Evolutionary conservation across 2,329 filamentous ascomycete genomes (phyloP), one percentile per base, ranked within the genome.

Genomic region (Venturia carpophila): DNA sequence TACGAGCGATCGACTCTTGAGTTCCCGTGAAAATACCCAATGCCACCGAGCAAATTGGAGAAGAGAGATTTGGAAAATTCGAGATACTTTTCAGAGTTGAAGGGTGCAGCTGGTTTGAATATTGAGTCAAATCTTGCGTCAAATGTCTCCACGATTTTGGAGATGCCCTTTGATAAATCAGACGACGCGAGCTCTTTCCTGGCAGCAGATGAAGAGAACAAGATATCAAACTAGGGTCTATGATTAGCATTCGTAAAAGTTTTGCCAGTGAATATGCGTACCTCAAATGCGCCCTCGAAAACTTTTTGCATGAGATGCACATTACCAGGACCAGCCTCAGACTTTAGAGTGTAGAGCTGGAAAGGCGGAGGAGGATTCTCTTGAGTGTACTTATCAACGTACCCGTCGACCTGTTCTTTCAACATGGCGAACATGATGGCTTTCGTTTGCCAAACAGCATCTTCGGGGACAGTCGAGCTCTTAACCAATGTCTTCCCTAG

Each of bases 11-110:
- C 93, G 63, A 96, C 90, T 30, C 96, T 78, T 39, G 90, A 87
- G 63, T 92, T 82, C 42, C 94, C 94, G 70, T 94, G 82, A 77
- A 97, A 97, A 77, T 95, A 97, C 4, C 93, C 92, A 68, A 97
- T 88, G 42, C 94, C 93, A 65, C 93, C 93, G 37, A 96, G 81
- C 41, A 97, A 80, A 73, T 97, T 97, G 3, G 92, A 96, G 69
- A 97, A 88, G 82, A 97, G 88, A 69, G 86, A 90, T 74, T 90
- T 88, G 66, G 87, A 89, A 74, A 97, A 96, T 64, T 79, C 81
- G 64, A 84, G 79, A 73, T 95, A 92, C 71, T 90, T 85, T 0
- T 84, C 80, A 1, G 82, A 82, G n/a, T 82, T 80, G 75, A 94
- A 97, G 0, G 93, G 93, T 0, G 86, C 80, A 70, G 89, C 82